Percentiles rank a stretch among this genome's conserved stretches.
Conservation (phyloP, 2,329 filamentous ascomycete genomes). For the Colletotrichum aenigma region DNA sequence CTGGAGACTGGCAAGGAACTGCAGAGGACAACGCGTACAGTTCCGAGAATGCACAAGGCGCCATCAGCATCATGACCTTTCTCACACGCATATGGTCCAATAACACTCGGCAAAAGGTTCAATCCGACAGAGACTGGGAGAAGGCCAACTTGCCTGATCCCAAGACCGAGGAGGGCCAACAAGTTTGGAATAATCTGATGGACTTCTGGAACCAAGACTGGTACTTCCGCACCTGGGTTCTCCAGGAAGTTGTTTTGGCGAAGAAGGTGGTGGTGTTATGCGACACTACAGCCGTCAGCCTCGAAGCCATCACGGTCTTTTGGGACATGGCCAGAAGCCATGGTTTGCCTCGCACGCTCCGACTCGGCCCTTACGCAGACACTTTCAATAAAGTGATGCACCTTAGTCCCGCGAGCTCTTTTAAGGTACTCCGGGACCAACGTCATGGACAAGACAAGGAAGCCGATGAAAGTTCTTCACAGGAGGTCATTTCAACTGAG, state of each 20-base stretch:
- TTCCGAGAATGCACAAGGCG: not conserved
- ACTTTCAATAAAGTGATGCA: not conserved
- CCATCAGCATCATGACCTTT: slow-evolving; percentile 10
- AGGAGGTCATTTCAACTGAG: not conserved
- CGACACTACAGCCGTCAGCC: not conserved
- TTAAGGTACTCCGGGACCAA: not conserved
- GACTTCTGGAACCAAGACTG: slow-evolving; percentile 4
- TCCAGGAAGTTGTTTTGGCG: slow-evolving; percentile 4
- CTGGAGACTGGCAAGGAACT: not conserved
- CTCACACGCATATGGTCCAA: not conserved
- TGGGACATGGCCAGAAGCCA: not conserved
- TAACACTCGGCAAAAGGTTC: not conserved
- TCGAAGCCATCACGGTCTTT: not conserved
- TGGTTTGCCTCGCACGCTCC: not conserved
- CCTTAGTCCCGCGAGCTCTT: not conserved
- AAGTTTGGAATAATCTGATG: not conserved
- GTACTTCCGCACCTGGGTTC: slow-evolving; percentile 12
- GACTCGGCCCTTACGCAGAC: not conserved
- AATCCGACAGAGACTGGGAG: not conserved
- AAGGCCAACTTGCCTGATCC: not conserved
- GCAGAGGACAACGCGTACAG: not conserved
- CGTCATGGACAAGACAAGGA: not conserved
- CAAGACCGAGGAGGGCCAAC: not conserved
- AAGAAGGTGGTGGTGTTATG: not conserved
- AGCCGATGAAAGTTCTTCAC: not conserved